Conservation (phyloP, 805 yeast genomes). For the Tetrapisispora nanseiensis region DNA sequence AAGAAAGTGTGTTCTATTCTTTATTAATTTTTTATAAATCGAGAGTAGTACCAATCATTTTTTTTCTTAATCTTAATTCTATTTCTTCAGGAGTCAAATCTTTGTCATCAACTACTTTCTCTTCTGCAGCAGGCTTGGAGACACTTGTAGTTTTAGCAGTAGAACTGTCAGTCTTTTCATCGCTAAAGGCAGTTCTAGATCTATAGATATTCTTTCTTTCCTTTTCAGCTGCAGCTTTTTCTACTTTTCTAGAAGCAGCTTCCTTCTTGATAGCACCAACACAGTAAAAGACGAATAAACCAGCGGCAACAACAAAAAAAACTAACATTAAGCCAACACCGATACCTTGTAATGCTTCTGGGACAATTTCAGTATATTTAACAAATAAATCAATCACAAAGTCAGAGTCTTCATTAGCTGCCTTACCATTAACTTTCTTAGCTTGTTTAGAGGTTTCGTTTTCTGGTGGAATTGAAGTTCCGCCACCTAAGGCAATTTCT, state of each 20-base stretch:
- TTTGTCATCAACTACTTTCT: not conserved
- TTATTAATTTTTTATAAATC: not conserved
- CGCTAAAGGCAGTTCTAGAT: not conserved
- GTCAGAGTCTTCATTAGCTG: not conserved
- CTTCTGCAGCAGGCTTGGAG: not conserved
- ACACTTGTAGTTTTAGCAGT: not conserved
- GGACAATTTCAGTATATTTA: not conserved
- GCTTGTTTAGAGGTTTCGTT: not conserved
- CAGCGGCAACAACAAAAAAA: not conserved
- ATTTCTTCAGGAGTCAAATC: not conserved
- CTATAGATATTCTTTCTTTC: not conserved
- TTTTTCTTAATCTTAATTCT: slow-evolving; percentile 1
- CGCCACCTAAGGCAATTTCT: slow-evolving; percentile 28
- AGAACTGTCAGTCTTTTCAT: not conserved
- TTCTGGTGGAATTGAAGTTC: not conserved
- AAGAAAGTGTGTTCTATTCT: too few relatives aligned
- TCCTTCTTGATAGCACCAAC: not conserved
- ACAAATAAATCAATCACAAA: not conserved
- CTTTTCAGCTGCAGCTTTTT: not conserved
- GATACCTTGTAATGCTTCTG: slow-evolving; percentile 1
- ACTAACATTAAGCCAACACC: not conserved
- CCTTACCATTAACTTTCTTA: not conserved
- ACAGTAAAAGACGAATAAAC: not conserved
- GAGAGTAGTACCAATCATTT: not conserved
- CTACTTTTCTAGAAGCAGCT: not conserved